phyloP scores from a whole-genome alignment of 2,329 filamentous ascomycete genomes.

The Penicillium sp. region DNA sequence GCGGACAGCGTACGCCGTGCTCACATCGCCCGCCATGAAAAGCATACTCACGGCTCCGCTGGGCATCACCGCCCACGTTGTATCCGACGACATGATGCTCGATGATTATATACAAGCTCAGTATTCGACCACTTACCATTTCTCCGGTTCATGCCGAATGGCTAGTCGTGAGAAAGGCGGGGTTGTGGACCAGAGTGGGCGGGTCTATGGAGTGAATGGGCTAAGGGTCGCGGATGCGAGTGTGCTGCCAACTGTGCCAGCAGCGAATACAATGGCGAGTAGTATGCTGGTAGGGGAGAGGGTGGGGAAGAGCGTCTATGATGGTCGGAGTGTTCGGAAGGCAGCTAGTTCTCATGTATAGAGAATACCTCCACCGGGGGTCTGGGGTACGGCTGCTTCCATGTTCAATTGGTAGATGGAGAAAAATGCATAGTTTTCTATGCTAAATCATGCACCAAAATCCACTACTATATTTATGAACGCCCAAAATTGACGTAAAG shows the following conservation, averaged over 20 bases:
- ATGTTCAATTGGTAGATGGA: no score
- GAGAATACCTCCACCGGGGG: neutral
- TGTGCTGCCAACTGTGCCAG: slow-evolving; percentile 13
- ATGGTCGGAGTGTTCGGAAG: slow-evolving; percentile 11
- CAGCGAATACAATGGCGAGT: slow-evolving; percentile 16
- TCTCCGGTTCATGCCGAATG: slow-evolving; percentile 14
- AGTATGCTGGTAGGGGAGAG: slow-evolving; percentile 14
- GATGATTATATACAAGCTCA: slow-evolving; percentile 13
- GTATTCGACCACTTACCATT: slow-evolving; percentile 16
- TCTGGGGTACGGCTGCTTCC: no score
- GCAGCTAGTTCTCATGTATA: neutral
- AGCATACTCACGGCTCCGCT: slow-evolving; percentile 10
- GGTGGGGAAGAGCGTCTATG: slow-evolving; percentile 9
- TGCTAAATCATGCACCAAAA: no score
- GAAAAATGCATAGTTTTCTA: no score
- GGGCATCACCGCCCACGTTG: slow-evolving; percentile 1
- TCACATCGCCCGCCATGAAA: slow-evolving; percentile 13
- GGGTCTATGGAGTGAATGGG: slow-evolving; percentile 13
- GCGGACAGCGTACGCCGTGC: slow-evolving; percentile 10
- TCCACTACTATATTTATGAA: no score
- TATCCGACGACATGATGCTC: slow-evolving; percentile 7
- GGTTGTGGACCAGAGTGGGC: slow-evolving; percentile 16
- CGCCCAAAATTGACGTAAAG: no score
- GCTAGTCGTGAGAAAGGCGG: slow-evolving; percentile 7
- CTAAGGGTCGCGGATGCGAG: slow-evolving; percentile 17